phyloP scores from a whole-genome alignment of 2,329 filamentous ascomycete species.

The Hypoxylon sp. region DNA sequence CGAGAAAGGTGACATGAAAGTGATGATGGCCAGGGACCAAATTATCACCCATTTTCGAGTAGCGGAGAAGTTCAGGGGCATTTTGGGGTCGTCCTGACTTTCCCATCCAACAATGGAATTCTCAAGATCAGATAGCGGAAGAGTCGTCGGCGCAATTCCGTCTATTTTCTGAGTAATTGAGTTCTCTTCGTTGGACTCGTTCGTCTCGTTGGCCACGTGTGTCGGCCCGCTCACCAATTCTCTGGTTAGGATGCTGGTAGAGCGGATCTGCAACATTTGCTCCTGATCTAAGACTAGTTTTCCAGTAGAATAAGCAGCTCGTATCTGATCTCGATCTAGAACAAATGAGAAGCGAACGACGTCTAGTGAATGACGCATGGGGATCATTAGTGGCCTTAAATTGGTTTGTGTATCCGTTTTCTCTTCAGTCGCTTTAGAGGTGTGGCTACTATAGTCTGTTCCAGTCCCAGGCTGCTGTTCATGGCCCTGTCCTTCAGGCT shows the following conservation, averaged over 20 bases:
- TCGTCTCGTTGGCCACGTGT: conserved; percentile 30
- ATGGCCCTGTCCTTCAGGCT: conserved; percentile 13
- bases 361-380: conserved; percentile 32
- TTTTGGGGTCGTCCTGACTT: conserved; percentile 68
- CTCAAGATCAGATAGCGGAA: conserved; percentile 67
- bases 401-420: conserved; percentile 20
- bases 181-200: conserved; percentile 46
- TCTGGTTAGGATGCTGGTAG: conserved; percentile 25
- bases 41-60: conserved; percentile 72
- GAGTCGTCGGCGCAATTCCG: conserved; percentile 54
- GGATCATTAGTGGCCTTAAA: conserved; percentile 1
- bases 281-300: conserved; percentile 36
- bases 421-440: conserved; percentile 30
- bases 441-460: conserved; percentile 23
- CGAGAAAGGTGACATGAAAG: conserved; percentile 75
- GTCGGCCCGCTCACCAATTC: conserved; percentile 45
- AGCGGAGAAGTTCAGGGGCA: conserved; percentile 71
- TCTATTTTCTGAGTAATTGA: conserved; percentile 48
- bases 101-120: conserved; percentile 73
- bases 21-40: conserved; percentile 70
- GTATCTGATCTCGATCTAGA: conserved; percentile 40
- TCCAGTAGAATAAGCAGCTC: conserved; percentile 36
- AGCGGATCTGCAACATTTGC: conserved; percentile 38
- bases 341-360: conserved; percentile 36
- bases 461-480: conserved; percentile 8